Conservation (phyloP, 176 grass and related monocot species). For the Zoysia pacifica region DNA sequence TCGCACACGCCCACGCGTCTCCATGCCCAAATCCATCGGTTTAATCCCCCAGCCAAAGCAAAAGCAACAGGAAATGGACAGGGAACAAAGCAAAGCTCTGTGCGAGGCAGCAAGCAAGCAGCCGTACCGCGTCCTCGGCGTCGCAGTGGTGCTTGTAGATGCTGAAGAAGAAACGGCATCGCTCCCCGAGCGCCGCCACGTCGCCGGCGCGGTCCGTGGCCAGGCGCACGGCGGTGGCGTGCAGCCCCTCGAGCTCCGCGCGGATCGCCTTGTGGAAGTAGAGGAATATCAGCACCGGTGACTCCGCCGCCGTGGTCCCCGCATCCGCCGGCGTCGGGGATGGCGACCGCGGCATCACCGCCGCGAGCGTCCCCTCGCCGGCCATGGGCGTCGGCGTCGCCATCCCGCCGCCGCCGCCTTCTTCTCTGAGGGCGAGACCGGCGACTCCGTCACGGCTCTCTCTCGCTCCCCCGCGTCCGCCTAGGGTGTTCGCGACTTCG, state of each 20-base stretch:
- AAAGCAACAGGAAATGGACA: slow-evolving; percentile 21
- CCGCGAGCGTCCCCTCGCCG: slow-evolving; percentile 57
- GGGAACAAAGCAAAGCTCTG: not conserved
- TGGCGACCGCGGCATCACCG: slow-evolving; percentile 56
- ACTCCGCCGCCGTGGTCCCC: slow-evolving; percentile 56
- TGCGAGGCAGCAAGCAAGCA: slow-evolving; percentile 12
- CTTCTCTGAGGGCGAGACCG: not conserved
- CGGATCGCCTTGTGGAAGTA: slow-evolving; percentile 99
- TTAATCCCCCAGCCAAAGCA: not conserved
- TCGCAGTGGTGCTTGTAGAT: slow-evolving; percentile 98
- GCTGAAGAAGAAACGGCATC: slow-evolving; percentile 82
- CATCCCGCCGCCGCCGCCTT: slow-evolving; percentile 35
- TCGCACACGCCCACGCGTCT: not conserved
- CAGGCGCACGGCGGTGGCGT: slow-evolving; percentile 71
- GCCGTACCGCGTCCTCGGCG: slow-evolving; percentile 89
- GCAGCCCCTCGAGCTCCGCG: slow-evolving; percentile 75
- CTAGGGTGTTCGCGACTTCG: slow-evolving; percentile 55
- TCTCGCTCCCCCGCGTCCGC: slow-evolving; percentile 16
- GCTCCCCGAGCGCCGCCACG: slow-evolving; percentile 53
- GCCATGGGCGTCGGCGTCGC: slow-evolving; percentile 66
- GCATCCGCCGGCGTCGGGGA: slow-evolving; percentile 37
- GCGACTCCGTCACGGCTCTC: slow-evolving; percentile 56
- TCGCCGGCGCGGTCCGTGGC: slow-evolving; percentile 73
- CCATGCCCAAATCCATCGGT: slow-evolving; percentile 30
- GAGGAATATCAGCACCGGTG: slow-evolving; percentile 81